phyloP scores from a whole-genome alignment of 169 alveolate species.

The Perkinsus olseni region DNA sequence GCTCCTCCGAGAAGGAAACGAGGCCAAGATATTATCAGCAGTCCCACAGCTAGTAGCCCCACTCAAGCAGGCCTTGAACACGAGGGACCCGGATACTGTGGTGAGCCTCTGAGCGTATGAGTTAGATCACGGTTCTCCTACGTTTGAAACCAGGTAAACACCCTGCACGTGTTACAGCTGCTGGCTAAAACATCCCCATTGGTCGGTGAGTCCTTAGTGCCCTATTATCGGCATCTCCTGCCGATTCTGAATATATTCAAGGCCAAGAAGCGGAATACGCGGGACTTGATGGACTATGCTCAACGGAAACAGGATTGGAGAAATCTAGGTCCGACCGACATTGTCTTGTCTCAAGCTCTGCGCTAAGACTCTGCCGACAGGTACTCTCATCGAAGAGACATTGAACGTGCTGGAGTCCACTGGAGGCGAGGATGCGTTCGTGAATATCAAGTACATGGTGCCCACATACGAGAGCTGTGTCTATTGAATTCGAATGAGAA shows the following conservation, averaged over 20 bases:
- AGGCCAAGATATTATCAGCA: background rate
- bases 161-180: constrained; percentile 1
- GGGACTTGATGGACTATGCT: constrained; percentile 59
- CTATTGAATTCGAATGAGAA: constrained; percentile 25
- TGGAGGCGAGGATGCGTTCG: constrained; percentile 69
- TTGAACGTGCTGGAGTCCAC: constrained; percentile 62
- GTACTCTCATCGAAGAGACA: constrained; percentile 44
- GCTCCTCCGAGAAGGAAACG: background rate
- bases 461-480: constrained; percentile 61
- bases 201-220: constrained; percentile 73
- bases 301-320: constrained; percentile 49
- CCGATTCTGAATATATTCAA: constrained; percentile 64
- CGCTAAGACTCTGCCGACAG: background rate
- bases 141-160: background rate
- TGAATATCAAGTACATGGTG: constrained; percentile 53
- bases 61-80: background rate
- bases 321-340: constrained; percentile 55
- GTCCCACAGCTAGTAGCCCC: background rate
- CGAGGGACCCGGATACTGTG: background rate
- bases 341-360: too few species aligned
- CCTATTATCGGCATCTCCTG: constrained; percentile 61
- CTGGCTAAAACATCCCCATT: constrained; percentile 23
- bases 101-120: background rate
- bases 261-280: constrained; percentile 47
- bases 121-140: background rate